A percentile compares a stretch with the other conserved stretches of the same genome.
These are phyloP conservation scores for Grosmannia clavigera DNA, from an alignment of 2,329 filamentous ascomycete genomes.

Conservation along the genomic window DNA sequence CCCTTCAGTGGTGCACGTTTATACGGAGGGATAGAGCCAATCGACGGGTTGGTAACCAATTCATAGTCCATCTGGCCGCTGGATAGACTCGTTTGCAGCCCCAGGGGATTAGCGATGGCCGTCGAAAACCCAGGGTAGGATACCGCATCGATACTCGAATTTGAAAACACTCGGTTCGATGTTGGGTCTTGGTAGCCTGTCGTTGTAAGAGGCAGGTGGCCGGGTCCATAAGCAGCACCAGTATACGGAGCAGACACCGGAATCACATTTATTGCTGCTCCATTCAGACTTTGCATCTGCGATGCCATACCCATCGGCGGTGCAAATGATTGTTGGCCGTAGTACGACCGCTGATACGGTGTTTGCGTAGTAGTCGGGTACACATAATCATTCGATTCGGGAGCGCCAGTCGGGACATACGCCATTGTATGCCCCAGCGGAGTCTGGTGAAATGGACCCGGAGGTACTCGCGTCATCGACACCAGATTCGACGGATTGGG, in stretches of 20 bases:
- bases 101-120: conserved; percentile 20
- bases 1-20: conserved; percentile 27
- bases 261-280: conserved; percentile 4
- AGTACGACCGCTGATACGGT: conserved; percentile 7
- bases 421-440: conserved; percentile 8
- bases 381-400: conserved; percentile 8
- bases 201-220: conserved; percentile 19
- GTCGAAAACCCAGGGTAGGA: conserved; percentile 20
- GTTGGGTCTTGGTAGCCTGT: conserved; percentile 9
- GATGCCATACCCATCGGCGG: conserved; percentile 2
- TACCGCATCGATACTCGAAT: conserved; percentile 20
- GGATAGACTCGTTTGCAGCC: conserved; percentile 21
- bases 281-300: conserved; percentile 14
- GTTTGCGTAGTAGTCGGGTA: conserved; percentile 10
- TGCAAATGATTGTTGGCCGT: conserved; percentile 1
- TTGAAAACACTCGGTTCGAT: conserved; percentile 19
- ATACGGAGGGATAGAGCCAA: conserved; percentile 29
- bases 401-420: conserved; percentile 9
- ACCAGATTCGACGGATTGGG: conserved; percentile 5
- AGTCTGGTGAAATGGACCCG: background rate
- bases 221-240: conserved; percentile 11
- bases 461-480: background rate
- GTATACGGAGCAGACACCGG: conserved; percentile 9
- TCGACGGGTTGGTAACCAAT: conserved; percentile 18
- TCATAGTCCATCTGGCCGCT: conserved; percentile 20